A percentile compares a stretch with the other conserved stretches of the same genome.
Evolutionary conservation across 495 filamentous ascomycete genomes (phyloP).

Genomic region (Hypoxylon intermedium): DNA sequence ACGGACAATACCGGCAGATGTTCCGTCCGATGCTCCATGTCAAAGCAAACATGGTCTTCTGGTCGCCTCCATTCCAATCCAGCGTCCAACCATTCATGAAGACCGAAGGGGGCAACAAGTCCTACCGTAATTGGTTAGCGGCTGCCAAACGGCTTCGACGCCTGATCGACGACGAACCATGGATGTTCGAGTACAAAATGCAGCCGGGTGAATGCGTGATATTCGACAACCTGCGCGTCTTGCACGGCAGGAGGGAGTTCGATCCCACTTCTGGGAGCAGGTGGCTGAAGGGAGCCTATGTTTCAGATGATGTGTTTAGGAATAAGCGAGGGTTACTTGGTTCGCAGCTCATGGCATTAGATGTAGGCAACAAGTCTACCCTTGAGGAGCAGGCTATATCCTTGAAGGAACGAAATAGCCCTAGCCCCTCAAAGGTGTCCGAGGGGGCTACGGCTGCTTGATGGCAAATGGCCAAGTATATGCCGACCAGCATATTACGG

Average conservation of each 20-base stretch:
- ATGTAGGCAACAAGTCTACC: not conserved
- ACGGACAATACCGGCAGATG: slow-evolving; percentile 66
- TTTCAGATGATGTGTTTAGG: slow-evolving; percentile 71
- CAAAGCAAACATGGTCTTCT: slow-evolving; percentile 59
- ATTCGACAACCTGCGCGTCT: slow-evolving; percentile 80
- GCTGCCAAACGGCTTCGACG: slow-evolving; percentile 56
- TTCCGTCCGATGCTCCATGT: slow-evolving; percentile 64
- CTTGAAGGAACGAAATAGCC: no score
- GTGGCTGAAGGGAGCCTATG: slow-evolving; percentile 86
- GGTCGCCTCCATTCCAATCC: slow-evolving; percentile 62
- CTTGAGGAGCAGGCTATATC: not conserved
- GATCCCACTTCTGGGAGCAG: slow-evolving; percentile 65
- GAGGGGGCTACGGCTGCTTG: no score
- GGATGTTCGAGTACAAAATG: slow-evolving; percentile 73
- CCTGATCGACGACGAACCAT: slow-evolving; percentile 54
- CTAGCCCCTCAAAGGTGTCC: no score
- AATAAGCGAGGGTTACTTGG: slow-evolving; percentile 51
- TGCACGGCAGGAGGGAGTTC: slow-evolving; percentile 81
- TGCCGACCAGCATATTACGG: no score
- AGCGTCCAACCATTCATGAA: slow-evolving; percentile 1
- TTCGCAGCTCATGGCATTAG: not conserved
- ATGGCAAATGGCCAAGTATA: no score
- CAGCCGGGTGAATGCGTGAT: slow-evolving; percentile 82
- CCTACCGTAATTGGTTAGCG: slow-evolving; percentile 39
- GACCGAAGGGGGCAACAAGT: not conserved